Conservation (phyloP, 495 filamentous ascomycete genomes). For the Halenospora varia region DNA sequence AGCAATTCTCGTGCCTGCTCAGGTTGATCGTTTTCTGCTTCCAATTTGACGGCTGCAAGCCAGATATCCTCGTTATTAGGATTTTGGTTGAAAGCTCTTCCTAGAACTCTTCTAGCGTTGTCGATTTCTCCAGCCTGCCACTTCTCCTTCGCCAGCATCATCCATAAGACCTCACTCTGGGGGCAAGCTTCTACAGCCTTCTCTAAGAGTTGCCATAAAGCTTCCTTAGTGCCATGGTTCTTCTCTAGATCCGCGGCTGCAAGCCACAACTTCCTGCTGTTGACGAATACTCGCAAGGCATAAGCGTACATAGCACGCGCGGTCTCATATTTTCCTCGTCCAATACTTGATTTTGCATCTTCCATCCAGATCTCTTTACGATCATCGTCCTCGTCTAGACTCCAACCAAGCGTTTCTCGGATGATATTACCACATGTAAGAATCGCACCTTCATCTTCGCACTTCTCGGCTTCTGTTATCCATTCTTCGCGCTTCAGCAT, state of each 20-base stretch:
- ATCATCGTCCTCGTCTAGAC: constrained; percentile 94
- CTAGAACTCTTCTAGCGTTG: constrained; percentile 78
- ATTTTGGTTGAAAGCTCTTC: constrained; percentile 85
- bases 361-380: constrained; percentile 94
- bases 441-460: constrained; percentile 86
- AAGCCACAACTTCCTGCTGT: constrained; percentile 77
- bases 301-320: constrained; percentile 92
- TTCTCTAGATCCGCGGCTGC: constrained; percentile 89
- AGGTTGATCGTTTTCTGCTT: constrained; percentile 78
- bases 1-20: constrained; percentile 79
- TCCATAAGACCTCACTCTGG: constrained; percentile 86
- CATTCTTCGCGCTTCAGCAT: constrained; percentile 97
- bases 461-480: constrained; percentile 91
- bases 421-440: constrained; percentile 87
- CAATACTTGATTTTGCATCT: constrained; percentile 76
- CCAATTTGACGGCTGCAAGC: constrained; percentile 90
- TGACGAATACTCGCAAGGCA: constrained; percentile 81
- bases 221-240: constrained; percentile 81
- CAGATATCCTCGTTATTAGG: constrained; percentile 96
- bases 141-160: constrained; percentile 92
- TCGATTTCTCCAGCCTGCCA: constrained; percentile 82
- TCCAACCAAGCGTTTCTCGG: constrained; percentile 87
- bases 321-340: constrained; percentile 77
- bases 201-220: constrained; percentile 77
- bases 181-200: constrained; percentile 93